phyloP scores from a whole-genome alignment of 495 filamentous ascomycete species.

The Lasiosphaeriaceae sp. region DNA sequence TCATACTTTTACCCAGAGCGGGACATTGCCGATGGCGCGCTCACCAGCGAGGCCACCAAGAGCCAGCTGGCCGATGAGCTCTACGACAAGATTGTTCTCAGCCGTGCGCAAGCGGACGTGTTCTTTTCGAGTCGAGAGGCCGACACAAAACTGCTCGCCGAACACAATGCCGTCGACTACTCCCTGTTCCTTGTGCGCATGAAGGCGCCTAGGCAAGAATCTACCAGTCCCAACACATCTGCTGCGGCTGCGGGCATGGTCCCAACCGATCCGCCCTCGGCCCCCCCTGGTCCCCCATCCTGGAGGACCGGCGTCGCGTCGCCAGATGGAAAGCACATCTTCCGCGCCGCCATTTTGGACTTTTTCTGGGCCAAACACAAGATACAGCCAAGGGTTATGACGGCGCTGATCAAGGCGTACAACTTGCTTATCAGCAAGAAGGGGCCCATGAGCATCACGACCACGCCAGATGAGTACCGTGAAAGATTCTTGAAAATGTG shows the following conservation, averaged over 20 bases:
- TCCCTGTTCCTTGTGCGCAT: conserved; percentile 63
- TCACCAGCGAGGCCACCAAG: conserved; percentile 57
- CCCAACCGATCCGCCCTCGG: conserved; percentile 24
- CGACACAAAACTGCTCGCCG: conserved; percentile 58
- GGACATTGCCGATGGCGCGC: conserved; percentile 55
- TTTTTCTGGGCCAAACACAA: conserved; percentile 73
- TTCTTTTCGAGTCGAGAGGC: conserved; percentile 47
- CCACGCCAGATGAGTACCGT: conserved; percentile 61
- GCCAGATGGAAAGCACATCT: conserved; percentile 59
- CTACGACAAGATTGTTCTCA: conserved; percentile 58
- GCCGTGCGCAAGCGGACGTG: conserved; percentile 42
- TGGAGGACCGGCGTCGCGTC: conserved; percentile 58
- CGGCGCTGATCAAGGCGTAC: conserved; percentile 56
- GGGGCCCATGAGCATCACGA: conserved; percentile 69
- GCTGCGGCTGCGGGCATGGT: conserved; percentile 12
- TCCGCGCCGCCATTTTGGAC: conserved; percentile 59
- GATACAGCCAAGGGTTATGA: conserved; percentile 57
- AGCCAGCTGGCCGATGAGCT: conserved; percentile 59
- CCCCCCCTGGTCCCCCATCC: conserved; percentile 31
- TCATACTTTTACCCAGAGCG: conserved; percentile 71
- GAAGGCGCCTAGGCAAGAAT: conserved; percentile 18
- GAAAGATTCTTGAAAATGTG: conserved; percentile 63
- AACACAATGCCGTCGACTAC: conserved; percentile 64
- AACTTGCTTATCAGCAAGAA: conserved; percentile 50
- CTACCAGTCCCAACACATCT: conserved; percentile 19